Percentiles rank a stretch among this genome's conserved stretches.
Evolutionary conservation across 169 alveolate genomes (phyloP).

Genomic region (Neospora caninum): DNA sequence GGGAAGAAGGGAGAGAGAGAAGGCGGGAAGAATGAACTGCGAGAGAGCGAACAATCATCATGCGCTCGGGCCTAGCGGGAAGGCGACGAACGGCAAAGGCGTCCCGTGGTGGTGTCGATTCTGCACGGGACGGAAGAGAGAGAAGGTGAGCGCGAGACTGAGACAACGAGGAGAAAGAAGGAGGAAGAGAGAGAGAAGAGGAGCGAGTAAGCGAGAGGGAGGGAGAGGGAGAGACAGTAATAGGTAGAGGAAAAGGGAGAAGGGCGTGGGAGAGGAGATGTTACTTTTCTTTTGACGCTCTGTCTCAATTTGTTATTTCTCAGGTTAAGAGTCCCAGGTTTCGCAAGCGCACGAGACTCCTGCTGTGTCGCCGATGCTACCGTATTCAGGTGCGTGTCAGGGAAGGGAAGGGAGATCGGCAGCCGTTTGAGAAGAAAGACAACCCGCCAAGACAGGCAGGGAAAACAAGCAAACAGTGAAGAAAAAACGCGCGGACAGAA

Average conservation of each 20-base stretch:
- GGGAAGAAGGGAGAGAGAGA: neutral
- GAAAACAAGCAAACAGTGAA: neutral
- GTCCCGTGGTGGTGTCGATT: neutral
- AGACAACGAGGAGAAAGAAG: neutral
- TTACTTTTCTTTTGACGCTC: neutral
- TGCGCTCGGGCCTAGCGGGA: neutral
- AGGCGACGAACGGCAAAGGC: neutral
- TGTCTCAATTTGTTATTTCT: neutral
- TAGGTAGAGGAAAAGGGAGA: neutral
- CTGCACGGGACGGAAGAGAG: too few relatives aligned
- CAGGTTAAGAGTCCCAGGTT: slow-evolving; percentile 51
- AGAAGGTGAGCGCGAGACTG: too few relatives aligned
- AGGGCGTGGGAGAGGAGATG: too few relatives aligned
- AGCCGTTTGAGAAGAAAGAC: too few relatives aligned
- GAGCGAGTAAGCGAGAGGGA: neutral
- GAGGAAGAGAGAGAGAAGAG: neutral
- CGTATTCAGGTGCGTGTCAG: slow-evolving; percentile 47
- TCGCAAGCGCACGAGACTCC: slow-evolving; percentile 53
- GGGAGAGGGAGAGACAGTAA: neutral
- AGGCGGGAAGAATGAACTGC: too few relatives aligned
- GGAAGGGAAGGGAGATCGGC: neutral
- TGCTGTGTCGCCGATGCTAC: slow-evolving; percentile 67
- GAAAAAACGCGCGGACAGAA: neutral
- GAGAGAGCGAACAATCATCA: too few relatives aligned
- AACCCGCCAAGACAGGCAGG: too few relatives aligned